Conservation (phyloP, 129 eudicot species). For the Saposhnikovia divaricata region DNA sequence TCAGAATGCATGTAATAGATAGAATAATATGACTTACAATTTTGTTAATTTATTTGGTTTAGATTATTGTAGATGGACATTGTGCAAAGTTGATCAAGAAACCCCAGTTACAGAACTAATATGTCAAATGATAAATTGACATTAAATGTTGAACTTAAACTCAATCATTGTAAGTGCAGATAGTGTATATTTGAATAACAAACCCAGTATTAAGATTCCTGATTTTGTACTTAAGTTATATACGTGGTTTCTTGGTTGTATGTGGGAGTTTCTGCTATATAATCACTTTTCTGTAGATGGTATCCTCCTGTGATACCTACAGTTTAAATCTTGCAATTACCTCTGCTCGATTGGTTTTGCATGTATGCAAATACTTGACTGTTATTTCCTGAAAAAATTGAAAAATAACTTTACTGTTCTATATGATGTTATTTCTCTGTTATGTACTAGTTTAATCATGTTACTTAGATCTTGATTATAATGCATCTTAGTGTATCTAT, state of each 20-base stretch:
- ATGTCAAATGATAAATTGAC: too few relatives aligned
- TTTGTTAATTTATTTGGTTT: not conserved
- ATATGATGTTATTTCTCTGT: not conserved
- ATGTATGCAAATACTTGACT: not conserved
- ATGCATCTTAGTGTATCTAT: not conserved
- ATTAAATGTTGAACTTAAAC: too few relatives aligned
- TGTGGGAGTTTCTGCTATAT: not conserved
- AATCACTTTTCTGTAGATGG: not conserved
- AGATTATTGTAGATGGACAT: too few relatives aligned
- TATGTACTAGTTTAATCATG: not conserved
- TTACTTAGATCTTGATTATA: not conserved
- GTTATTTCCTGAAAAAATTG: not conserved
- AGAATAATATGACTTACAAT: not conserved
- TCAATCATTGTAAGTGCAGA: not conserved
- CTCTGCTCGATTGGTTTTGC: not conserved
- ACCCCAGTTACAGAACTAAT: too few relatives aligned
- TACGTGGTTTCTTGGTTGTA: not conserved
- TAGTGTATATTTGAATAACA: not conserved
- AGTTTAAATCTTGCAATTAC: not conserved
- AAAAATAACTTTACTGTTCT: not conserved
- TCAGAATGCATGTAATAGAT: too few relatives aligned
- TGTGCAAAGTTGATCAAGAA: too few relatives aligned
- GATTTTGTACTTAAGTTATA: not conserved
- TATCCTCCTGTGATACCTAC: too few relatives aligned
- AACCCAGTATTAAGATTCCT: not conserved